Conservation (phyloP, 345 rosid genomes). For the Rhodamnia rubescens region DNA sequence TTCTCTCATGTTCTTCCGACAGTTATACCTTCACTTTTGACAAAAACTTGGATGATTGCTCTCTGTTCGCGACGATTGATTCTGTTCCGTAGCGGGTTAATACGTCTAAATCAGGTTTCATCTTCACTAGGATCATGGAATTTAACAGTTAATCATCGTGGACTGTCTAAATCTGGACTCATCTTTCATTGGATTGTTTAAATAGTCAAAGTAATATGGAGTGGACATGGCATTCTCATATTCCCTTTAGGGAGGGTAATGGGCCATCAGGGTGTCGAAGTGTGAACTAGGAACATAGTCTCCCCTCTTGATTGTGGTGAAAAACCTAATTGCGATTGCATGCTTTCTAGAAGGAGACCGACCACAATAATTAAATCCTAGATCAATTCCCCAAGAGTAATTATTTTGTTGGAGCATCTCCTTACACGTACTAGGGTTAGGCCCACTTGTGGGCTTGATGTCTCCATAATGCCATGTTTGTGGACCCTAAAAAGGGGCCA, state of each 20-base stretch:
- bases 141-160: neutral
- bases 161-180: neutral
- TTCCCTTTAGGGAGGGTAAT: neutral
- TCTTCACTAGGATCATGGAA: neutral
- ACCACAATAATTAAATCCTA: slow-evolving; percentile 1
- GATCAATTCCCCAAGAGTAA: neutral
- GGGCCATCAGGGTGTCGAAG: neutral
- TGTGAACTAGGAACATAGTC: slow-evolving; percentile 3
- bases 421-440: neutral
- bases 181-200: neutral
- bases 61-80: neutral
- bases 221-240: neutral
- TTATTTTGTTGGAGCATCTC: slow-evolving; percentile 2
- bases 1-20: neutral
- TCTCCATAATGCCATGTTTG: slow-evolving; percentile 11
- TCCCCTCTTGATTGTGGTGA: neutral
- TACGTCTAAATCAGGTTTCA: neutral
- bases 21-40: neutral
- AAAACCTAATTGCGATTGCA: slow-evolving; percentile 5
- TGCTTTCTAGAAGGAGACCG: slow-evolving; percentile 14
- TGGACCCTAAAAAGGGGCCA: neutral
- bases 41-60: neutral
- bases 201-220: neutral
- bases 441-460: slow-evolving; percentile 7
- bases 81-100: neutral